Evolutionary conservation across 257 asterid genomes (phyloP), one percentile per base, ranked within the genome.

Genomic region (Salvia hispanica): DNA sequence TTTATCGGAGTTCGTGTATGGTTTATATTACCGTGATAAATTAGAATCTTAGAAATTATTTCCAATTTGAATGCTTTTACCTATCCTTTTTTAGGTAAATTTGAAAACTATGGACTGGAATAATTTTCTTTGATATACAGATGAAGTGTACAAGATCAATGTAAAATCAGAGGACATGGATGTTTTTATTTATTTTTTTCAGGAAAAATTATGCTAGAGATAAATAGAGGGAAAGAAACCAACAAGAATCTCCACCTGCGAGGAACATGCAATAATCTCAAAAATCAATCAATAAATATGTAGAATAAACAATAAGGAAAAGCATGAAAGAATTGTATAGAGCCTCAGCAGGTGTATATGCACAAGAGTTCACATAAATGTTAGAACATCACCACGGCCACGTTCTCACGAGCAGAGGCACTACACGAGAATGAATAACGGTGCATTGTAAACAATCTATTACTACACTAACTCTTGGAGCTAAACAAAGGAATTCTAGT

Each of bases 21-120:
- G 52, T 6, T 62, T 46, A 55, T 56, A 62, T 69, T 62, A 56
- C 59, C 15, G 28, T 15, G 8, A n/a, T 70, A 66, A 52, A 61
- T 39, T 36, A 68, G 75, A 72, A 79, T 81, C 78, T 75, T 65
- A 16, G 61, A 68, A 74, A 81, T 81, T 54, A 85, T 79, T 70
- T 68, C 61, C 57, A 72, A 64, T 6, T 67, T 74, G 43, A 78
- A 73, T 71, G 81, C 74, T 65, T 72, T 70, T 46, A 65, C 56
- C 13, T 59, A 74, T 50, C 42, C 73, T 47, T 61, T 73, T 56
- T 56, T 6, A 51, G 77, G 72, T 46, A 73, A 74, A 25, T 25
- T 25, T 18, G 21, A 18, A 18, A 18, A 18, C 21, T 18, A 18
- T 18, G 21, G 21, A 18, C 21, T 18, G 21, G 21, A 18, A 18